phyloP scores from a whole-genome alignment of 257 asterid genomes.

The Marsdenia floribunda region DNA sequence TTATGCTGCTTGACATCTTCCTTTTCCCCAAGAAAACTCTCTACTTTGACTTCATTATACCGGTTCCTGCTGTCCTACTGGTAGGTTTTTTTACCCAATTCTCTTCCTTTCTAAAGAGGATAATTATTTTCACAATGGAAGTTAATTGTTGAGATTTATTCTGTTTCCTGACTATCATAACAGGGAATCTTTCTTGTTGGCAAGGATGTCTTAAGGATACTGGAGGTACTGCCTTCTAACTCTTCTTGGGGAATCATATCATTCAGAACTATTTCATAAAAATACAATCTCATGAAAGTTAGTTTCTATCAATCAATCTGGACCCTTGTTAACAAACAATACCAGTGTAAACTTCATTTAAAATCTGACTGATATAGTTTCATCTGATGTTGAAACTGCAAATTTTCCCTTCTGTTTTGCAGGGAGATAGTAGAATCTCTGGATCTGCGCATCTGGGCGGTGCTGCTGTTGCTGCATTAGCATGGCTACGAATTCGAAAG shows the following conservation, averaged over 20 bases:
- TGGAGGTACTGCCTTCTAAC: conserved; percentile 45
- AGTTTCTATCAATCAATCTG: too few species aligned
- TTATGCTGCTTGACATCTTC: conserved; percentile 83
- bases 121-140: background rate
- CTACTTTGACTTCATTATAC: conserved; percentile 51
- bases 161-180: conserved; percentile 11
- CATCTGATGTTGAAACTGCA: background rate
- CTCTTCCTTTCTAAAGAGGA: background rate
- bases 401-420: conserved; percentile 11
- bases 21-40: conserved; percentile 62
- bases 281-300: background rate
- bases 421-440: conserved; percentile 65
- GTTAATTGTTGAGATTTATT: background rate
- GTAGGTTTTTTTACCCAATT: conserved; percentile 26
- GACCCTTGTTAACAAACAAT: too few species aligned
- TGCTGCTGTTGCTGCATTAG: conserved; percentile 65
- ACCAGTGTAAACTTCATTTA: too few species aligned
- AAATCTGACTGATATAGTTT: too few species aligned
- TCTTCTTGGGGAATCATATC: background rate
- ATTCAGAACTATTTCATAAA: background rate
- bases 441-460: conserved; percentile 93
- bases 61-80: conserved; percentile 78
- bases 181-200: conserved; percentile 77
- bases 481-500: conserved; percentile 58
- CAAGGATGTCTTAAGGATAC: conserved; percentile 49